Percentiles rank a stretch among this genome's conserved stretches.
phyloP scores from a whole-genome alignment of 2,329 filamentous ascomycete species.

The Rutstroemia sp. region DNA sequence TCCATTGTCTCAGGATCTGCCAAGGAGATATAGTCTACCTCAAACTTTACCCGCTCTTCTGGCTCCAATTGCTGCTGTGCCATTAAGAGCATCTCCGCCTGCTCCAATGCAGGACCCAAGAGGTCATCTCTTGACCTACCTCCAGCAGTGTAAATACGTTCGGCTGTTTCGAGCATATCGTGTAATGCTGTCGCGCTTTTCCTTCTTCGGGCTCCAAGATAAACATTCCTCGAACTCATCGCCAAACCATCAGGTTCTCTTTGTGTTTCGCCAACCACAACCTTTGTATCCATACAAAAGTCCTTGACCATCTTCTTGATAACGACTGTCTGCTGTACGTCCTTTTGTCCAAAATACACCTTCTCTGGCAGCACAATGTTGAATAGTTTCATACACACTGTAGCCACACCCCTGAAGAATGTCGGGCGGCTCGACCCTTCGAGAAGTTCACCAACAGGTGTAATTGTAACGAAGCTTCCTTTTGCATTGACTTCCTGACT shows the following conservation, averaged over 20 bases:
- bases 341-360: constrained; percentile 95
- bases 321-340: constrained; percentile 91
- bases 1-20: constrained; percentile 78
- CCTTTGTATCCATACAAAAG: constrained; percentile 69
- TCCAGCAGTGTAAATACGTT: constrained; percentile 51
- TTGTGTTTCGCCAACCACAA: constrained; percentile 67
- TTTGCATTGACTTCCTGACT: constrained; percentile 66
- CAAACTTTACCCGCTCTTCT: constrained; percentile 58
- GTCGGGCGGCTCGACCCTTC: constrained; percentile 84
- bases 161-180: constrained; percentile 62
- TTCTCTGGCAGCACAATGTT: constrained; percentile 71
- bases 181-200: constrained; percentile 65
- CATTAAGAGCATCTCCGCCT: constrained; percentile 46
- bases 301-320: constrained; percentile 82
- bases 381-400: constrained; percentile 91
- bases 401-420: constrained; percentile 94
- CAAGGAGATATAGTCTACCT: constrained; percentile 88
- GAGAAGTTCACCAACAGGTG: constrained; percentile 70
- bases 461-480: constrained; percentile 88
- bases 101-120: constrained; percentile 60
- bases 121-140: constrained; percentile 54
- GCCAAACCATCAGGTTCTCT: constrained; percentile 78
- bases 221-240: constrained; percentile 89
- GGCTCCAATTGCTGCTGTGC: constrained; percentile 56
- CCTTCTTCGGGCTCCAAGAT: constrained; percentile 71